Base-by-base conservation (phyloP, 1,284 basidiomycete species). In the Microbotryum intermedium region DNA sequence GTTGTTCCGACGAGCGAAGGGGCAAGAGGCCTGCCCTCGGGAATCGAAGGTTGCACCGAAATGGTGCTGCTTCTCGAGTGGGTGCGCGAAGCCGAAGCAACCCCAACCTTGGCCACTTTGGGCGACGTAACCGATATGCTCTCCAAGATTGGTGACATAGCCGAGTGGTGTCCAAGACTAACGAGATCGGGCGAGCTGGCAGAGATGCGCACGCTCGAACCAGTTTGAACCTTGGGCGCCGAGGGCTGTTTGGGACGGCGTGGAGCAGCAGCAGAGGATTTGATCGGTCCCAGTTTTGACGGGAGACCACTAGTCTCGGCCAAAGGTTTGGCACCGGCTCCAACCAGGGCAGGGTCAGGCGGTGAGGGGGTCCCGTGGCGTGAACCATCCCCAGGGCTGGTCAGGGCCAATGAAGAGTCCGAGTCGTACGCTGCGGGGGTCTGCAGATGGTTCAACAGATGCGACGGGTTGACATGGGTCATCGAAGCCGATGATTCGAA, bases 31-130 rank as follows among this genome's bases (percentile, higher is more conserved):
- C 60, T 55, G 25, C 60, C 65, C 47, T 67, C 66, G 10, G 51
- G 47, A 21, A 67, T 59, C 6, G 63, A 57, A 3, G 50, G 16
- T 4, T 59, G 58, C 2, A 65, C 20, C 39, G 60, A 62, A 53
- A 64, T 53, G 10, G 65, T 66, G 59, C 64, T 66, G 18, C 61
- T 61, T 8, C 62, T 55, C 43, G 58, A 58, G 49, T 64, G 61
- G 8, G 30, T 55, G 2, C 58, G 44, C 21, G 57, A 53, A 0
- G 25, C 44, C 8, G 60, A 51, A 6, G 57, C 59, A 39, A 11
- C 34, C 34, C 5, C 13, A 16, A 18, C 34, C 34, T 39, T 39
- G 34, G 34, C 4, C 13, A 39, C 13, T 16, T 39, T 39, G 34
- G 34, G 11, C 10, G 34, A 39, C 34, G 34, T 39, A 11, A 16